A percentile compares a stretch with the other conserved stretches of the same genome.
phyloP scores from a whole-genome alignment of 495 filamentous ascomycete genomes.

The Hypoxylon cercidicola region DNA sequence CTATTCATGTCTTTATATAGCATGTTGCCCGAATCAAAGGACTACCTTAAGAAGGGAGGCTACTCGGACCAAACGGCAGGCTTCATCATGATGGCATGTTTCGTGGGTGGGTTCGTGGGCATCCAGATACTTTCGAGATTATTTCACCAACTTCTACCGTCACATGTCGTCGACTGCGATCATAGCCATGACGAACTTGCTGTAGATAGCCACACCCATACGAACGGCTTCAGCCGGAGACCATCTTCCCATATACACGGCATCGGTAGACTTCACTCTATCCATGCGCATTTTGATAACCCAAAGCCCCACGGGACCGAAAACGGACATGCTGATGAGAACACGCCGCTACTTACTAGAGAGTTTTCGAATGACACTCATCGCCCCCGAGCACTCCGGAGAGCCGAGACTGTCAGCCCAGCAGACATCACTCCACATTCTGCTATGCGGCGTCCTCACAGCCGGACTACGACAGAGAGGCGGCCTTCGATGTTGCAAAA shows the following conservation, averaged over 20 bases:
- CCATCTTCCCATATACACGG: slow-evolving; percentile 41
- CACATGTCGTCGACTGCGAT: slow-evolving; percentile 93
- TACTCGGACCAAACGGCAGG: slow-evolving; percentile 73
- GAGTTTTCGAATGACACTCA: slow-evolving; percentile 21
- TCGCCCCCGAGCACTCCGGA: slow-evolving; percentile 17
- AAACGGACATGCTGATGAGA: slow-evolving; percentile 46
- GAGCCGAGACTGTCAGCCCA: slow-evolving; percentile 38
- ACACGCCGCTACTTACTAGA: slow-evolving; percentile 48
- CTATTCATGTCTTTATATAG: slow-evolving; percentile 93
- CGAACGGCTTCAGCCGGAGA: slow-evolving; percentile 43
- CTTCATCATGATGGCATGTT: slow-evolving; percentile 78
- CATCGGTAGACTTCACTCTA: slow-evolving; percentile 17
- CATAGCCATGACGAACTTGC: slow-evolving; percentile 74
- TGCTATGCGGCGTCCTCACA: slow-evolving; percentile 12
- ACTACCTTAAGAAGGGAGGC: slow-evolving; percentile 75
- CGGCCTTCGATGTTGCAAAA: slow-evolving; percentile 60
- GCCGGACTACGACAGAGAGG: slow-evolving; percentile 43
- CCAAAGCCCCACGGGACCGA: slow-evolving; percentile 20
- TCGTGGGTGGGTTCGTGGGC: slow-evolving; percentile 82
- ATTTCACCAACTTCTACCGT: slow-evolving; percentile 85
- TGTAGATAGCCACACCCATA: slow-evolving; percentile 44
- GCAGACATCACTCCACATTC: slow-evolving; percentile 13
- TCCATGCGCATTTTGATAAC: slow-evolving; percentile 20
- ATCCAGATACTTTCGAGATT: slow-evolving; percentile 84
- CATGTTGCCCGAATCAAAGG: slow-evolving; percentile 87